Conservation (phyloP, 2,329 filamentous ascomycete species). For the Fusarium humuli region DNA sequence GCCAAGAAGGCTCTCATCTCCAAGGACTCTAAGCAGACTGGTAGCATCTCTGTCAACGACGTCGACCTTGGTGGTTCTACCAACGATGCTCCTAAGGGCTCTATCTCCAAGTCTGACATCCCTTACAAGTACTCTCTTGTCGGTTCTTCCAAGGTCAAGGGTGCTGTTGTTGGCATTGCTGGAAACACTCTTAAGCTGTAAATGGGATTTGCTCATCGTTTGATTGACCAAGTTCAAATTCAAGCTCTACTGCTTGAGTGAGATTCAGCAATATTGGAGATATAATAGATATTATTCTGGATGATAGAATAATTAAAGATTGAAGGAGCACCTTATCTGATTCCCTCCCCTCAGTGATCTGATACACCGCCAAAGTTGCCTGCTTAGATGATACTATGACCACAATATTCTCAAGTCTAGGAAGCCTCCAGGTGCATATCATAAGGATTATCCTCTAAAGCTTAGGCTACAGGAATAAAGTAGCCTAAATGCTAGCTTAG, state of each 20-base stretch:
- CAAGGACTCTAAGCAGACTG: conserved; percentile 55
- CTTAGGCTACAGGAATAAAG: too few relatives aligned
- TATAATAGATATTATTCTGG: neutral
- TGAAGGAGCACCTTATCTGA: neutral
- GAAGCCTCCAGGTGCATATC: neutral
- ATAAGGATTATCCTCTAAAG: too few relatives aligned
- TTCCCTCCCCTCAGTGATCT: neutral
- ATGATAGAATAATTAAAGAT: neutral
- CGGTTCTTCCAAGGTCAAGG: conserved; percentile 60
- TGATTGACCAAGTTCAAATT: neutral
- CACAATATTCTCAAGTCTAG: neutral
- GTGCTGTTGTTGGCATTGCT: conserved; percentile 54
- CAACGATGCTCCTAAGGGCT: conserved; percentile 59
- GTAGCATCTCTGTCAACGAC: conserved; percentile 57
- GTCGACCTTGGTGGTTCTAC: conserved; percentile 55
- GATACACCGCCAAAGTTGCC: neutral
- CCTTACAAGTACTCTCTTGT: conserved; percentile 61
- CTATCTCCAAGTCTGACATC: conserved; percentile 65
- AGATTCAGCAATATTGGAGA: neutral
- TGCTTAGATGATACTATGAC: neutral
- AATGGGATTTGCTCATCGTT: conserved; percentile 2
- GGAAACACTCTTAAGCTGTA: conserved; percentile 55
- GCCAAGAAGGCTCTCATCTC: conserved; percentile 54
- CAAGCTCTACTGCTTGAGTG: neutral
- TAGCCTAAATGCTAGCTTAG: too few relatives aligned